Evolutionary conservation across 2,329 filamentous ascomycete genomes (phyloP), one percentile per base, ranked within the genome.

Genomic region (Sporothrix luriei): DNA sequence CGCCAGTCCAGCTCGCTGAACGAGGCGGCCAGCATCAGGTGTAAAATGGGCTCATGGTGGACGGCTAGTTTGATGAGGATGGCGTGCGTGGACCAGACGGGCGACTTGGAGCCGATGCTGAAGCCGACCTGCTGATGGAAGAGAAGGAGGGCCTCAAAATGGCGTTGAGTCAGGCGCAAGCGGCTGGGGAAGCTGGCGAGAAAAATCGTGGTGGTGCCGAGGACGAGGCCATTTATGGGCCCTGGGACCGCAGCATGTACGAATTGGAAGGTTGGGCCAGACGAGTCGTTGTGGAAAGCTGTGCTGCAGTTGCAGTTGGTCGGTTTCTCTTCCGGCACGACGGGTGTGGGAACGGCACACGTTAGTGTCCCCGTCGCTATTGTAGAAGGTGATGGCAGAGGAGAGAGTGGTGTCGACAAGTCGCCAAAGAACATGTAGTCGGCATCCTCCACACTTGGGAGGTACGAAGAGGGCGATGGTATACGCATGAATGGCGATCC

Each of bases 81-180:
- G 59, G 68, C 68, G 13, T 69, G 68, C 3, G 68, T 69, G n/a
- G 68, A 69, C 68, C 59, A 65, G 26, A 69, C 33, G 16, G 68
- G 68, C 19, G 61, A 66, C 4, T 69, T 65, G 19, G 68, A 65
- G 68, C 61, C 68, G 11, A 66, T 62, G 26, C 61, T 66, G 19
- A 66, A 55, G 61, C 68, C 68, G 14, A 66, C 61, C 3, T 66
- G 61, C 24, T 65, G 48, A 24, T 69, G 59, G 68, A 69, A 69
- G 19, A 65, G 40, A 9, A 49, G 26, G 3, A 69, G 68, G 2
- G 68, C 68, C 3, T 66, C 49, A 24, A 57, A 66, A 38, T 69
- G 59, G 24, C 40, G 51, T 7, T 66, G 51, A 0, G 59, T 69
- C 16, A 65, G 38, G 38, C 52, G 38, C n/a, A 61, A 26, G 4